Percentiles rank a stretch among this genome's conserved stretches.
Evolutionary conservation across 176 grass and related monocot species (phyloP).

Genomic region (Sorghum bicolor): DNA sequence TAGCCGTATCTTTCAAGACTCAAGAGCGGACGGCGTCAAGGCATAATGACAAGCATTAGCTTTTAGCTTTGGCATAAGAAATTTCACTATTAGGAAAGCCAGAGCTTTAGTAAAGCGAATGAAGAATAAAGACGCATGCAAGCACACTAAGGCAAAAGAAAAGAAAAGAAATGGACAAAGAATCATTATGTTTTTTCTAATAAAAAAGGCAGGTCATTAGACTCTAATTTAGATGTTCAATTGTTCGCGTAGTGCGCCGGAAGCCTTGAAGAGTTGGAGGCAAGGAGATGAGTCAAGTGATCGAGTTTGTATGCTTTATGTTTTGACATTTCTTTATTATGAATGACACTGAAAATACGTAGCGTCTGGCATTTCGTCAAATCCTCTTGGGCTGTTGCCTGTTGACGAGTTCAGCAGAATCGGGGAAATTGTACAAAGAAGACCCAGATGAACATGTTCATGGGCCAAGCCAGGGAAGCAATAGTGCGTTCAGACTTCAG

Average conservation of each 20-base stretch:
- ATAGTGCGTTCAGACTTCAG: neutral
- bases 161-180: neutral
- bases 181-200: neutral
- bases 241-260: neutral
- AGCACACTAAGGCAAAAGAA: slow-evolving; percentile 1
- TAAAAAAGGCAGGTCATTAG: neutral
- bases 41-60: slow-evolving; percentile 42
- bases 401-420: too few relatives aligned
- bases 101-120: neutral
- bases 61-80: slow-evolving; percentile 37
- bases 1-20: slow-evolving; percentile 39
- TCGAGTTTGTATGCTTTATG: neutral
- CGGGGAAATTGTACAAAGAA: neutral
- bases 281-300: neutral
- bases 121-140: slow-evolving; percentile 8
- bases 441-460: neutral
- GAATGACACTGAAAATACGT: neutral
- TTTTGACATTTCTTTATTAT: neutral
- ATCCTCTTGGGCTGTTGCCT: neutral
- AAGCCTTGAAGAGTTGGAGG: neutral
- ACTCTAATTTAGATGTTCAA: neutral
- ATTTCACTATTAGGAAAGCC: neutral
- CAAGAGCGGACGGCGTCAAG: neutral
- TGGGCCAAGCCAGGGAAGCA: neutral
- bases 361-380: neutral